Evolutionary conservation across 2,329 filamentous ascomycete species (phyloP).

Genomic region (Apiospora sp.): DNA sequence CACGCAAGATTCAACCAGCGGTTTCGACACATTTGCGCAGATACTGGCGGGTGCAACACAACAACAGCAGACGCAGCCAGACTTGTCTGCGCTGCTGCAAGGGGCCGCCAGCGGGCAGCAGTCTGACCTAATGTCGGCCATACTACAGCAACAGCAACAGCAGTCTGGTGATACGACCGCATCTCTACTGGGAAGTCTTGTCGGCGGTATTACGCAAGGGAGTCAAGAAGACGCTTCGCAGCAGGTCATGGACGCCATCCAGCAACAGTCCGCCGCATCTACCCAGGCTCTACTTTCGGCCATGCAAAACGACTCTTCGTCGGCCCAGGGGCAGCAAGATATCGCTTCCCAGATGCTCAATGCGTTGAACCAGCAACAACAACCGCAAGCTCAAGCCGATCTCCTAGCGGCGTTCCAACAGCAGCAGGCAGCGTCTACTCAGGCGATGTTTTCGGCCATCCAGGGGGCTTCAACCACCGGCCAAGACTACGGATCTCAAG

Average conservation of each 20-base stretch:
- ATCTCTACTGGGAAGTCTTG: not conserved
- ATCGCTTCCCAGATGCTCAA: not conserved
- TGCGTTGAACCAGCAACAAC: conserved; percentile 7
- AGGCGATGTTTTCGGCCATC: not conserved
- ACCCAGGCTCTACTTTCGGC: conserved; percentile 1
- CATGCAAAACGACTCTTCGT: not conserved
- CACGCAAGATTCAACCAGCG: not conserved
- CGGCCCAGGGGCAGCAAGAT: not conserved
- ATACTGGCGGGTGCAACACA: not conserved
- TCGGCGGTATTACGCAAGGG: not conserved
- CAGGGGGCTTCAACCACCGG: not conserved
- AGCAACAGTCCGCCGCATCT: conserved; percentile 10
- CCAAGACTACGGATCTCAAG: not conserved
- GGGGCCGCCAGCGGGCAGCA: not conserved
- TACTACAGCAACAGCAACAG: conserved; percentile 11
- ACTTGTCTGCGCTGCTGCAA: not conserved
- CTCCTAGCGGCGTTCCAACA: not conserved
- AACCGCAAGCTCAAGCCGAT: conserved; percentile 13
- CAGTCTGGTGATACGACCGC: not conserved
- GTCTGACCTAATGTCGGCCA: not conserved
- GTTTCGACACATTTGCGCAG: not conserved
- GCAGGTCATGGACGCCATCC: conserved; percentile 3
- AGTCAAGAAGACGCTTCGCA: not conserved
- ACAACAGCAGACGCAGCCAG: not conserved
- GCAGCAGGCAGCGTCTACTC: not conserved